These are phyloP conservation scores for Daldinia vernicosa DNA, from an alignment of 495 filamentous ascomycete species.

Conservation along the genomic window DNA sequence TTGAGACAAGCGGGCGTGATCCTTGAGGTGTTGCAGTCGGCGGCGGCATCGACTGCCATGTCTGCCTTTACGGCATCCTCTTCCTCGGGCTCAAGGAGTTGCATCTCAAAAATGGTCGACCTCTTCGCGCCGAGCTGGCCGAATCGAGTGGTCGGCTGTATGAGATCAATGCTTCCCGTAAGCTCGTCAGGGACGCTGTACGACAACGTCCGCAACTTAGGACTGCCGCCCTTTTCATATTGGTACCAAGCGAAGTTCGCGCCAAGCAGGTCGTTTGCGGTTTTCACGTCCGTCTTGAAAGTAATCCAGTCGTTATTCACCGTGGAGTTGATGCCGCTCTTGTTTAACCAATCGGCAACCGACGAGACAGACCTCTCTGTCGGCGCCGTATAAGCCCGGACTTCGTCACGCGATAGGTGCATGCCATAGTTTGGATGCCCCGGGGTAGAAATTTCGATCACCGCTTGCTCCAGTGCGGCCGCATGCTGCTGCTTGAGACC, in stretches of 20 bases:
- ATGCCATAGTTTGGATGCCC: constrained; percentile 59
- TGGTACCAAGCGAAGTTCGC: constrained; percentile 59
- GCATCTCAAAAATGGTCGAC: constrained; percentile 50
- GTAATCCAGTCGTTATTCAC: constrained; percentile 58
- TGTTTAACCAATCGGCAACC: constrained; percentile 57
- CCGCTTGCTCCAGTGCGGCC: constrained; percentile 58
- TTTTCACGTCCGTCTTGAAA: constrained; percentile 59
- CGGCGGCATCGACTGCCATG: constrained; percentile 17
- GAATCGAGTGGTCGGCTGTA: constrained; percentile 69
- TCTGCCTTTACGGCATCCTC: constrained; percentile 22
- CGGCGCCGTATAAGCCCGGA: constrained; percentile 57
- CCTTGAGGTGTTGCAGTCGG: constrained; percentile 56
- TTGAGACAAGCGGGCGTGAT: constrained; percentile 69
- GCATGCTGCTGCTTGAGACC: constrained; percentile 60
- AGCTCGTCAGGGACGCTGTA: constrained; percentile 68
- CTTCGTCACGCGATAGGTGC: constrained; percentile 56
- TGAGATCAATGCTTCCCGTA: constrained; percentile 60
- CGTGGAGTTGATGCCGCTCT: constrained; percentile 51
- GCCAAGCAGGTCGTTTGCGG: constrained; percentile 59
- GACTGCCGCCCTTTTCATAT: constrained; percentile 38
- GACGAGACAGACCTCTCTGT: constrained; percentile 50
- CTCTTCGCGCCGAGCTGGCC: constrained; percentile 44
- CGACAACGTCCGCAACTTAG: constrained; percentile 61
- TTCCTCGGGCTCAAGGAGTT: constrained; percentile 36
- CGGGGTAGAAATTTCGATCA: constrained; percentile 61